Evolutionary conservation across 2,329 filamentous ascomycete species (phyloP), one percentile per base, ranked within the genome.

Genomic region (Atkinsonella texensis): DNA sequence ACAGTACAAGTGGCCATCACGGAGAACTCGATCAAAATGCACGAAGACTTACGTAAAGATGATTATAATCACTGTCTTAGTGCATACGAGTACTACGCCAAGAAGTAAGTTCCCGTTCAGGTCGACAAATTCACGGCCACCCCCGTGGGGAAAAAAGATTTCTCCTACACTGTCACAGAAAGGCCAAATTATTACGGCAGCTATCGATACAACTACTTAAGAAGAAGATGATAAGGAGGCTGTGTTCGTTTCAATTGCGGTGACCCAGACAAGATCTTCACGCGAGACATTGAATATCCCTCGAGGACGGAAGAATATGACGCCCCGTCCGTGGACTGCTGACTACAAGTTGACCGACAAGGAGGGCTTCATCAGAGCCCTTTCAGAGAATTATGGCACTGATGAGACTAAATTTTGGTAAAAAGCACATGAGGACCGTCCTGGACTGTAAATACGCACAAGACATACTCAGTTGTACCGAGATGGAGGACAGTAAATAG

Each of bases 31-130:
- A 38, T 56, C 9, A 42, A 50, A 12, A 52, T 52, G 43, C 56
- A 56, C 51, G 41, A 55, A 2, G 28, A 48, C 13, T 39, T 58
- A 39, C 46, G 53, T 1, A 44, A 53, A 13, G 44, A 54, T 18
- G 55, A 48, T 33, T 59, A 57, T 35, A 56, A 59, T 38, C 33
- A 46, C 33, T 57, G 55, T 31, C 56, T 57, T 42, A 42, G 50
- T 4, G 47, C 18, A 2, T 56, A 50, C 41, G 50, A 48, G 28
- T 18, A 48, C 8, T 48, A 47, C 40, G 43, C 55, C 46, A 53
- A 54, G 40, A 42, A 52, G 17, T 46, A 52, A 32, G 50, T 53
- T 0, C 45, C 47, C 1, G 13, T 20, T n/a, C 50, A 54, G 42
- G 50, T 58, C 28, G 43, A 57, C 17, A 48, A 49, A 1, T 58